Evolutionary conservation across 2,329 filamentous ascomycete genomes (phyloP), one percentile per base, ranked within the genome.

Genomic region (Pseudogymnoascus verrucosus): DNA sequence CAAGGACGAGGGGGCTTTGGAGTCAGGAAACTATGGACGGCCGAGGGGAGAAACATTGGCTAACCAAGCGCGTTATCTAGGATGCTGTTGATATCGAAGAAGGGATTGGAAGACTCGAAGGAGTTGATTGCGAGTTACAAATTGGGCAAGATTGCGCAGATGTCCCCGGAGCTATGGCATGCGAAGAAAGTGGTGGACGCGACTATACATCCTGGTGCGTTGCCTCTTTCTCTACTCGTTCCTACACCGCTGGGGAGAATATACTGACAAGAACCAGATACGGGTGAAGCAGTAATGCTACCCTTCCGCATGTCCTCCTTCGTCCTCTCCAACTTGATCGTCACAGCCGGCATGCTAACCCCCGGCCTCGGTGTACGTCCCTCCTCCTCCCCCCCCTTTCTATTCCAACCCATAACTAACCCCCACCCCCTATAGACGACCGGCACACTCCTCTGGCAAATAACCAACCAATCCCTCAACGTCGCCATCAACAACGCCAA

Each of bases 271-370:
- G 28, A 8, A 54, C 54, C 68, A 96, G 95, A 99, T 76, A 98
- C 93, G 16, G 95, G 95, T 69, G 82, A 93, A 75, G 89, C 93
- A 59, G 93, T 99, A 67, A 85, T 98, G 71, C 83, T 99, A 16
- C 95, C 95, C 19, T 98, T 98, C 75, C 90, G 95, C 74, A 99
- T 99, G 95, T 98, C 93, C 61, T 90, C 85, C 78, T 99, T 95
- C 74, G 92, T 96, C 63, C 78, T 98, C 63, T 93, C 93, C 68
- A 99, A 99, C 77, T 78, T 99, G 75, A 82, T 98, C 64, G 93
- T 98, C 66, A 99, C 95, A 54, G 93, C 88, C 5, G 95, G 95
- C 71, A 99, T 99, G 95, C 88, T 99, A 63, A 95, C 93, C 62
- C 95, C 95, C 2, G 90, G 90, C 8, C 84, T 98, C 23, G 80